A percentile compares a stretch with the other conserved stretches of the same genome.
Conservation (phyloP, 139 green algal genomes). For the Volvox africanus region DNA sequence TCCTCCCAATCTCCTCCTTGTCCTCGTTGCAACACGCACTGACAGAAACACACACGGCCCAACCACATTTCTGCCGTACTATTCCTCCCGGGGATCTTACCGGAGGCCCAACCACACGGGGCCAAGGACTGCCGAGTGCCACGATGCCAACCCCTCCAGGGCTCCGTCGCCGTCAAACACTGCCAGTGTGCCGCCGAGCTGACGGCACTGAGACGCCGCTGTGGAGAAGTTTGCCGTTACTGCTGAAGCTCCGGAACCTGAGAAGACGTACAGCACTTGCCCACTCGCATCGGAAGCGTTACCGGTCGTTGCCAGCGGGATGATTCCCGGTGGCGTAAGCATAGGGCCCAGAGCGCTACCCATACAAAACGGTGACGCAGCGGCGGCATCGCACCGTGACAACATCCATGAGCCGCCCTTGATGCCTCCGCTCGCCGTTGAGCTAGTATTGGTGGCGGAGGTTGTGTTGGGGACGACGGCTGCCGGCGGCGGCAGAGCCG, state of each 20-base stretch:
- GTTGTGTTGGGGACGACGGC: background rate
- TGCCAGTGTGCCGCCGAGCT: constrained; percentile 28
- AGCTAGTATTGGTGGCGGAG: background rate
- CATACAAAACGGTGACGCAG: constrained; percentile 8
- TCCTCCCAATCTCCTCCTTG: too few relatives aligned
- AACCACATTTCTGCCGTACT: too few relatives aligned
- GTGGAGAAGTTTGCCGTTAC: background rate
- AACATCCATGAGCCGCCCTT: background rate
- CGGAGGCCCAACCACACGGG: constrained; percentile 15
- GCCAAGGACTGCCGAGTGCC: constrained; percentile 8
- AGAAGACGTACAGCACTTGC: constrained; percentile 1
- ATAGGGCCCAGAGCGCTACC: background rate
- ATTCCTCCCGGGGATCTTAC: background rate
- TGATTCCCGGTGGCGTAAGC: background rate
- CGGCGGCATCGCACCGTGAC: background rate
- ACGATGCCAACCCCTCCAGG: background rate
- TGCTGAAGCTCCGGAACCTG: background rate
- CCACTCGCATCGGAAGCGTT: too few relatives aligned
- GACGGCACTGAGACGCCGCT: background rate
- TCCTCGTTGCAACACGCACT: too few relatives aligned
- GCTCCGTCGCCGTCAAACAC: background rate
- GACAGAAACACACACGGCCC: too few relatives aligned
- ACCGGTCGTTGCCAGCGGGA: background rate
- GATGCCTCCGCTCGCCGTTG: background rate
- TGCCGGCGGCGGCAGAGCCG: background rate